Percentiles rank a stretch among this genome's conserved stretches.
Conservation (phyloP, 495 filamentous ascomycete species). For the Physcia stellaris region DNA sequence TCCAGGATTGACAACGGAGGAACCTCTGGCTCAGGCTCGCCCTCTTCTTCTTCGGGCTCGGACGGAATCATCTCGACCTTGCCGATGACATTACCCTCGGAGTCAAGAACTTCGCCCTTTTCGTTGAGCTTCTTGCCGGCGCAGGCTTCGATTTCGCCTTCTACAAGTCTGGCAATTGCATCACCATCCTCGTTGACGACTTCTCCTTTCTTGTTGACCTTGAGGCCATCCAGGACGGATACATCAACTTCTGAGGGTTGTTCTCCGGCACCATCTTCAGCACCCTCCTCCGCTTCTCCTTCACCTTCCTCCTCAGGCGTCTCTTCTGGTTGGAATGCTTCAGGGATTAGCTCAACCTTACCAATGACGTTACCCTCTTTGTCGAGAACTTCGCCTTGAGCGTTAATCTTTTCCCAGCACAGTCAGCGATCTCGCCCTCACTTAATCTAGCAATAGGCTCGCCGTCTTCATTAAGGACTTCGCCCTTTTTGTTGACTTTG, state of each 20-base stretch:
- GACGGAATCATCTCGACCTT: constrained; percentile 16
- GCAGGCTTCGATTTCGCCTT: constrained; percentile 26
- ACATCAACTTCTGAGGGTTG: constrained; percentile 11
- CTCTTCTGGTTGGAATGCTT: constrained; percentile 12
- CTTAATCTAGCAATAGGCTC: constrained; percentile 34
- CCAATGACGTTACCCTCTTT: constrained; percentile 26
- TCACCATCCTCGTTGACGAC: constrained; percentile 41
- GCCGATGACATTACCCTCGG: constrained; percentile 22
- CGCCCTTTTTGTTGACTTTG: constrained; percentile 60
- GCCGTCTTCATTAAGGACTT: constrained; percentile 43
- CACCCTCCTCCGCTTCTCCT: constrained; percentile 3
- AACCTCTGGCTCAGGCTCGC: constrained; percentile 25
- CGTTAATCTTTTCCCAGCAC: constrained; percentile 38
- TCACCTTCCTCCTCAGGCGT: constrained; percentile 18
- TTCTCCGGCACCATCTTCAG: constrained; percentile 17
- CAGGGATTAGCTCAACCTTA: constrained; percentile 17
- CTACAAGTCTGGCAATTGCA: constrained; percentile 27
- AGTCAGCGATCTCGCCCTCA: constrained; percentile 32
- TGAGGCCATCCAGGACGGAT: constrained; percentile 27
- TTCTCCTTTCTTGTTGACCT: constrained; percentile 59
- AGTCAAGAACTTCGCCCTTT: constrained; percentile 30
- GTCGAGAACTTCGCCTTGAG: constrained; percentile 34
- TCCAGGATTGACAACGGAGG: constrained; percentile 40
- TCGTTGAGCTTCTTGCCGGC: constrained; percentile 35
- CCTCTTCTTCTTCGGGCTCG: constrained; percentile 29